Evolutionary conservation across 2,329 filamentous ascomycete genomes (phyloP).

Genomic region (Fusarium devonianum): DNA sequence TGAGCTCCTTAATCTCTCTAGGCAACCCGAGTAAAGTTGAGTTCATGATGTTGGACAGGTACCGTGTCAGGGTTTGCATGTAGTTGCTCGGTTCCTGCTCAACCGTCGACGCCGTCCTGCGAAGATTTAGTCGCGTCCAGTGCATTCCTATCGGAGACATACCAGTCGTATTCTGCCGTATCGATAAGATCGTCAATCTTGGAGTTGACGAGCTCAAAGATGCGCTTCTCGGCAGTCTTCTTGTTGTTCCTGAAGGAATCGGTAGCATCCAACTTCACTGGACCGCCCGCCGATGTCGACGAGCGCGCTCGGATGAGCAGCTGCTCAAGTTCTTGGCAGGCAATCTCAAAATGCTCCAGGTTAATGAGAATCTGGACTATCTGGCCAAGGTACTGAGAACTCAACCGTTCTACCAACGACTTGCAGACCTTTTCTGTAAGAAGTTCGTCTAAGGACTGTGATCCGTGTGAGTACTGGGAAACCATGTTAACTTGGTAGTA

Average conservation of each 20-base stretch:
- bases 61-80: constrained; percentile 92
- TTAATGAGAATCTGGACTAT: constrained; percentile 99
- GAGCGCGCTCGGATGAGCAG: constrained; percentile 85
- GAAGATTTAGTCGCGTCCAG: constrained; percentile 25
- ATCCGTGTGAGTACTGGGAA: constrained; percentile 11
- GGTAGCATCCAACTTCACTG: constrained; percentile 81
- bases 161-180: constrained; percentile 97
- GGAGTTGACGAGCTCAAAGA: constrained; percentile 97
- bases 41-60: constrained; percentile 95
- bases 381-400: constrained; percentile 93
- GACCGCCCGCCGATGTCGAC: constrained; percentile 79
- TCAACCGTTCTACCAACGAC: constrained; percentile 84
- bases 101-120: constrained; percentile 61
- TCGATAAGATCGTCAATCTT: constrained; percentile 98
- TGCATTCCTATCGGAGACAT: constrained; percentile 30
- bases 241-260: constrained; percentile 88
- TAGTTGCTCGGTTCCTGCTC: constrained; percentile 85
- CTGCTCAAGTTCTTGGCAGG: constrained; percentile 87
- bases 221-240: constrained; percentile 95
- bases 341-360: constrained; percentile 93
- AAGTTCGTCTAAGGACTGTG: constrained; percentile 88
- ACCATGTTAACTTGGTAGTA: fast-evolving
- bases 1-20: constrained; percentile 93
- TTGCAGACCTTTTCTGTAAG: constrained; percentile 91
- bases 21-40: constrained; percentile 93